phyloP scores from a whole-genome alignment of 805 yeast genomes.

The Schizosaccharomyces octosporus region DNA sequence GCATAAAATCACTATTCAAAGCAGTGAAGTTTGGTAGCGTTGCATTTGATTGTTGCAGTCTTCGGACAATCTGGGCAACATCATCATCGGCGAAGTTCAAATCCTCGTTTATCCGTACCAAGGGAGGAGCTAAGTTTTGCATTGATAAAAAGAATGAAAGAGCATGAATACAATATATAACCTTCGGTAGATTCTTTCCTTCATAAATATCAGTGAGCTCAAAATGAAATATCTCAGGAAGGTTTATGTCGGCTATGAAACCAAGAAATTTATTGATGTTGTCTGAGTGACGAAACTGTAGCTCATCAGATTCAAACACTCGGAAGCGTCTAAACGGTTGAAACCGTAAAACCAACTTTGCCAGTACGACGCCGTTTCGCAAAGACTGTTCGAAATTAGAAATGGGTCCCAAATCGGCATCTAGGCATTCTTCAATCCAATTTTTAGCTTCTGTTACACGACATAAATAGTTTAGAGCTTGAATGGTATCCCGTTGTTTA shows the following conservation, averaged over 20 bases:
- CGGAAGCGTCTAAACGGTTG: conserved; percentile 37
- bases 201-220: conserved; percentile 86
- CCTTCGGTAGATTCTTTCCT: conserved; percentile 75
- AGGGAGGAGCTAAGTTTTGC: conserved; percentile 29
- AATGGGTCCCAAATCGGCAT: conserved; percentile 31
- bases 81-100: conserved; percentile 44
- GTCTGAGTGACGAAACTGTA: conserved; percentile 78
- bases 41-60: conserved; percentile 36
- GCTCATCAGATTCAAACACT: conserved; percentile 26
- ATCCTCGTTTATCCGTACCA: conserved; percentile 36
- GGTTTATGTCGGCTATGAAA: conserved; percentile 38
- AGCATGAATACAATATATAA: conserved; percentile 80
- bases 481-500: conserved; percentile 18
- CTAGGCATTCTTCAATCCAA: conserved; percentile 48
- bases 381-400: conserved; percentile 39
- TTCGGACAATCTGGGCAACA: conserved; percentile 35
- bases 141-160: conserved; percentile 45
- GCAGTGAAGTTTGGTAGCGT: conserved; percentile 56
- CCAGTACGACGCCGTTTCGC: conserved; percentile 66
- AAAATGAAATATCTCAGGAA: conserved; percentile 65
- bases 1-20: conserved; percentile 19
- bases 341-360: conserved; percentile 48
- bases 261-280: conserved; percentile 37
- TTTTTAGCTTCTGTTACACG: conserved; percentile 57
- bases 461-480: conserved; percentile 57